These are phyloP conservation scores for Pichia phayaonensis DNA, from an alignment of 805 yeast species.

Conservation along the genomic window DNA sequence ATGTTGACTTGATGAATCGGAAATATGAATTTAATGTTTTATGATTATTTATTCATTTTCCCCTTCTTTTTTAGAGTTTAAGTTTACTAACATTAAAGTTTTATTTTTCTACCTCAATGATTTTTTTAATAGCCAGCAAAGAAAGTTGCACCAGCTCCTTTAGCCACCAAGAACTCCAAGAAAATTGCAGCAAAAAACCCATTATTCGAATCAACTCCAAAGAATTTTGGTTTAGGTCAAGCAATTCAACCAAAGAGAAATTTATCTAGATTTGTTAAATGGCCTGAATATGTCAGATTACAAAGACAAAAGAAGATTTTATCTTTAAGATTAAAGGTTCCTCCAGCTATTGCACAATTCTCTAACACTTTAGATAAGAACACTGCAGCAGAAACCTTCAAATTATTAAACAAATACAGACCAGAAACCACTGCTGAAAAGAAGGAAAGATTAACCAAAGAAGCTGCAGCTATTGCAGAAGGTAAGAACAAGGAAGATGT, in stretches of 20 bases:
- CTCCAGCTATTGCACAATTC: constrained; percentile 97
- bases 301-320: constrained; percentile 99
- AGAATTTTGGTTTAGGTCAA: constrained; percentile 96
- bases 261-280: constrained; percentile 94
- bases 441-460: constrained; percentile 98
- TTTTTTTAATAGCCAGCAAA: constrained; percentile 33
- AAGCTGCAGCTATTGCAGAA: constrained; percentile 98
- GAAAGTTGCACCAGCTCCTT: constrained; percentile 98
- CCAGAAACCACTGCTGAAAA: constrained; percentile 97
- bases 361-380: constrained; percentile 95
- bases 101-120: constrained; percentile 27
- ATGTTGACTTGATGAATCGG: neutral
- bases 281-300: constrained; percentile 98
- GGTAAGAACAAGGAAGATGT: constrained; percentile 97
- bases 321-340: constrained; percentile 94
- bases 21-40: constrained; percentile 1
- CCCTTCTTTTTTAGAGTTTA: constrained; percentile 13
- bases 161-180: constrained; percentile 64
- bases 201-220: constrained; percentile 81
- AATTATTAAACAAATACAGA: constrained; percentile 97
- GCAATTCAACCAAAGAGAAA: constrained; percentile 90
- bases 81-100: constrained; percentile 18
- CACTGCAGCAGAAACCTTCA: constrained; percentile 96
- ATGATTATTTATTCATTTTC: neutral
- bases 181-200: constrained; percentile 61